Evolutionary conservation across 352 stramenopile species (phyloP).

Genomic region (Phytophthora pini): DNA sequence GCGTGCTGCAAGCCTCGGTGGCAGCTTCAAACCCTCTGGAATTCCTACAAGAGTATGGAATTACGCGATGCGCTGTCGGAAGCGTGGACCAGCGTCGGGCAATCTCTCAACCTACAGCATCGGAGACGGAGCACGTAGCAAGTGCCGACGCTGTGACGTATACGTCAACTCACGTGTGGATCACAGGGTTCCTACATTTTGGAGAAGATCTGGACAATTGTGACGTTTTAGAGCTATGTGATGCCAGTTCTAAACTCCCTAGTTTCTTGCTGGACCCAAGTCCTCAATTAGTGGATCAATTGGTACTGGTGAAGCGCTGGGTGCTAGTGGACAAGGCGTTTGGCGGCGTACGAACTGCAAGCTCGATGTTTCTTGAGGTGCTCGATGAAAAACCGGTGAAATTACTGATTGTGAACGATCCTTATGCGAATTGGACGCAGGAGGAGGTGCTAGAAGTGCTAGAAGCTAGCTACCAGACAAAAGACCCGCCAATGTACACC

Average conservation of each 20-base stretch:
- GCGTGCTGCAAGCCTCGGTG: conserved; percentile 21
- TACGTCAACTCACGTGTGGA: conserved; percentile 43
- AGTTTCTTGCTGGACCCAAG: conserved; percentile 50
- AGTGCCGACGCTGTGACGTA: conserved; percentile 33
- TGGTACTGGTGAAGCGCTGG: conserved; percentile 72
- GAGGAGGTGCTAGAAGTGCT: conserved; percentile 38
- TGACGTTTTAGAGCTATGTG: conserved; percentile 43
- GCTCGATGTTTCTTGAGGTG: conserved; percentile 50
- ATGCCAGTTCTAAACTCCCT: conserved; percentile 35
- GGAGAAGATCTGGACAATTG: conserved; percentile 23
- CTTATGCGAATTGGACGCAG: conserved; percentile 15
- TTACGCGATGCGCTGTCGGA: conserved; percentile 16
- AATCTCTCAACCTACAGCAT: conserved; percentile 2
- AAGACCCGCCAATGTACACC: conserved; percentile 59
- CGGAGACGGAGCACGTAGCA: not conserved
- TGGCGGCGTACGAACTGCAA: conserved; percentile 8
- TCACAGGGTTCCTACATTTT: conserved; percentile 60
- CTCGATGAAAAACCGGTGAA: conserved; percentile 26
- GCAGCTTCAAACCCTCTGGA: conserved; percentile 3
- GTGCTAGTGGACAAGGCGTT: conserved; percentile 47
- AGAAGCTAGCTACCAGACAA: conserved; percentile 34
- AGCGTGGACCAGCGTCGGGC: conserved; percentile 7
- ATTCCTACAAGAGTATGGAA: conserved; percentile 18
- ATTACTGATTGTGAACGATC: conserved; percentile 2
- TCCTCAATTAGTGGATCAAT: conserved; percentile 42